Base-by-base conservation (phyloP, 192 early-diverging fungal species). In the Dispira parvispora region DNA sequence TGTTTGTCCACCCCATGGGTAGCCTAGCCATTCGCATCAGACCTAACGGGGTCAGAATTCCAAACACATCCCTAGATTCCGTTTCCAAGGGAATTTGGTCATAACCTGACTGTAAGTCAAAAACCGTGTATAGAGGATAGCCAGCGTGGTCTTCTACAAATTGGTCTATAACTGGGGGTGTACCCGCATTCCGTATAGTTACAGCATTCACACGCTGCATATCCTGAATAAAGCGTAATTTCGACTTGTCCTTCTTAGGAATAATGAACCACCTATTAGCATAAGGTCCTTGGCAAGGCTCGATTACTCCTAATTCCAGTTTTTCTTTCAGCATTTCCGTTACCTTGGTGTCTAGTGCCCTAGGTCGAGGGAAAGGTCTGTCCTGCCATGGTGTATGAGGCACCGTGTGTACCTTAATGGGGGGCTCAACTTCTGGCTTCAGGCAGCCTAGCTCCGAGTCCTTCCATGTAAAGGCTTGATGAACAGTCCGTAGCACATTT, bases 171-270 rank as follows among this genome's bases (percentile, higher is more conserved):
- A 49, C 49, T 5, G 62, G 62, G 9, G 44, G 62, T n/a, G 9
- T 63, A 6, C 47, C 62, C 11, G 62, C 62, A 63, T 63, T 63
- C 8, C 62, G 44, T 16, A 63, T 47, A 8, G 62, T 63, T 14
- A 63, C 62, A 23, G 10, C 8, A 21, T 63, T 63, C 4, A 45
- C 21, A 14, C 45, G 62, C 47, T 63, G 62, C 10, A 63, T 16
- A 21, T 63, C 62, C 21, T 63, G 62, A 26, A 63, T 63, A 28
- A 63, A 63, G 27, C 62, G 21, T 46, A 63, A 23, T 42, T 63
- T 63, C 14, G 62, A 49, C 27, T 63, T 63, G 47, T 63, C 62
- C 27, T 63, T 63, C 62, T 63, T 63, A 26, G 45, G 45, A 26
- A 63, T 45, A 5, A 63, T 38, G 21, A 63, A 63, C 62, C 62